Conservation (phyloP, 140 eudicot species). For the Erigeron philadelphicus region DNA sequence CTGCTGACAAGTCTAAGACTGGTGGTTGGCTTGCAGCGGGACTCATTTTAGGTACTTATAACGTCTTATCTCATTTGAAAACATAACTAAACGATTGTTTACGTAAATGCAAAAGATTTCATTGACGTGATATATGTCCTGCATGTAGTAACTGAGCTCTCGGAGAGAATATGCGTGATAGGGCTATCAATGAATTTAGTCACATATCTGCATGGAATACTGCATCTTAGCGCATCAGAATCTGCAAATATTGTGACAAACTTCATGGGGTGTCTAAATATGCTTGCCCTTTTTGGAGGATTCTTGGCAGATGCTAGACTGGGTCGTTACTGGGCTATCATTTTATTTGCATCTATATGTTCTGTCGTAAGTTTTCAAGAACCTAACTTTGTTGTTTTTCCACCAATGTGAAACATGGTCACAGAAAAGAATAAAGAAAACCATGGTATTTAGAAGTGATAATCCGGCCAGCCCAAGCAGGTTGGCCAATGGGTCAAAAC, state of each 20-base stretch:
- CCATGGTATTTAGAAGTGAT: background rate
- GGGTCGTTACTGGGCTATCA: slow-evolving; percentile 67
- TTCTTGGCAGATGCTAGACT: slow-evolving; percentile 81
- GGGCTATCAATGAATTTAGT: slow-evolving; percentile 66
- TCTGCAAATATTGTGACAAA: slow-evolving; percentile 80
- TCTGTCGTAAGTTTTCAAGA: slow-evolving; percentile 51
- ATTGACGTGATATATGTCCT: background rate
- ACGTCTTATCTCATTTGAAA: background rate
- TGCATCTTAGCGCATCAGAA: slow-evolving; percentile 65
- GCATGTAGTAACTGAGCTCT: slow-evolving; percentile 48
- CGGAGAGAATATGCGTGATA: slow-evolving; percentile 55
- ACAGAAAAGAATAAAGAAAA: background rate
- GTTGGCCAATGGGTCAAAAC: background rate
- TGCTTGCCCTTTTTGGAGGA: slow-evolving; percentile 73
- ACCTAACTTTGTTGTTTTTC: background rate
- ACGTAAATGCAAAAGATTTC: background rate
- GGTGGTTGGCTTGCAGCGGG: slow-evolving; percentile 98
- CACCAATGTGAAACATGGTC: background rate
- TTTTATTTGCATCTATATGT: slow-evolving; percentile 50
- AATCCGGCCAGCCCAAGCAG: background rate
- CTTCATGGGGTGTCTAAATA: slow-evolving; percentile 77
- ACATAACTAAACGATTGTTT: background rate
- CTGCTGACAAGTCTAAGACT: slow-evolving; percentile 60
- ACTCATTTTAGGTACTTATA: slow-evolving; percentile 61
- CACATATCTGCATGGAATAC: slow-evolving; percentile 50